Conservation (phyloP, 768 basidiomycete genomes). For the Asterophora parasitica region DNA sequence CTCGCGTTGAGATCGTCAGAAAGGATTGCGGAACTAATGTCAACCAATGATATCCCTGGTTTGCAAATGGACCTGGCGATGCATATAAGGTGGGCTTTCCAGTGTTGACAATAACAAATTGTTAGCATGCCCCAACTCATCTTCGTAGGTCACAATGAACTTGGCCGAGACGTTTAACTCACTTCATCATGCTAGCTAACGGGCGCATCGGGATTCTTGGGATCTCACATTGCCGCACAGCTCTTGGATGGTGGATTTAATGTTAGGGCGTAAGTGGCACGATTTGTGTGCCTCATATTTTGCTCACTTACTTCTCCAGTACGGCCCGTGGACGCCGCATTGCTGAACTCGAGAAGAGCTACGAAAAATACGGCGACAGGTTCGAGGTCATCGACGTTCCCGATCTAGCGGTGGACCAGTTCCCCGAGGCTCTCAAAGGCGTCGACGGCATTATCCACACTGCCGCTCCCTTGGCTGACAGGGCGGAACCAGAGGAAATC, state of each 20-base stretch:
- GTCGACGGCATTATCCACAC: conserved; percentile 46
- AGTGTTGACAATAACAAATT: no score
- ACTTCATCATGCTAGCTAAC: no score
- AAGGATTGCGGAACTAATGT: no score
- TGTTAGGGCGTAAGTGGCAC: conserved; percentile 40
- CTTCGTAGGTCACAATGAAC: no score
- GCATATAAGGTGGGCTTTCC: no score
- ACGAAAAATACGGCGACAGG: conserved; percentile 13
- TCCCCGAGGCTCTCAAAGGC: conserved; percentile 47
- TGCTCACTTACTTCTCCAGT: conserved; percentile 3
- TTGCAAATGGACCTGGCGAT: no score
- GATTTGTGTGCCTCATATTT: neutral
- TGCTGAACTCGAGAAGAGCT: conserved; percentile 15
- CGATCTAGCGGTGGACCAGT: conserved; percentile 30
- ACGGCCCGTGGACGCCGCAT: conserved; percentile 18
- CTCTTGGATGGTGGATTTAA: conserved; percentile 42
- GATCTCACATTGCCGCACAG: conserved; percentile 34
- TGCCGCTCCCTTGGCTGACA: conserved; percentile 28
- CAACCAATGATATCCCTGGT: no score
- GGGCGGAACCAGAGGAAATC: no score
- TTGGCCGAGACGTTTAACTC: no score
- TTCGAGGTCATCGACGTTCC: conserved; percentile 19
- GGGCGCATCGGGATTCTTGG: no score
- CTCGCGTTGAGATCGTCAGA: no score
- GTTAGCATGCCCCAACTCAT: no score